Evolutionary conservation across 768 basidiomycete species (phyloP).

Genomic region (Crepidotus variabilis): DNA sequence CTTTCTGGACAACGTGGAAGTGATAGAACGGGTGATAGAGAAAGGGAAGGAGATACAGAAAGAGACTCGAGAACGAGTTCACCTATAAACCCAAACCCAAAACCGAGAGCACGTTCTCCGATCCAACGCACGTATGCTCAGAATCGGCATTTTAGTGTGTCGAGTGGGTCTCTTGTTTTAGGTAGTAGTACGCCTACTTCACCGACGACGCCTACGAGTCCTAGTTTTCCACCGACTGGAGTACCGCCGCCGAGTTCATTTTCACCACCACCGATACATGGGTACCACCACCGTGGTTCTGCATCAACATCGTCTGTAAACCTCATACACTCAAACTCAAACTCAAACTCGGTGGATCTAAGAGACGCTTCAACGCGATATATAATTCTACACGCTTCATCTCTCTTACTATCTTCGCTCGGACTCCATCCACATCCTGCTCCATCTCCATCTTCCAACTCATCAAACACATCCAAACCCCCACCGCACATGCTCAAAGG

Average conservation of each 20-base stretch:
- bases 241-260: no score
- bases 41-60: not conserved
- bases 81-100: not conserved
- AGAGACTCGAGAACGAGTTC: not conserved
- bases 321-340: no score
- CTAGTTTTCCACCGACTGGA: constrained; percentile 18
- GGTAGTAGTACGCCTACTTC: not conserved
- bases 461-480: not conserved
- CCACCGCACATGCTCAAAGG: constrained; percentile 31
- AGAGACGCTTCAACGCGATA: not conserved
- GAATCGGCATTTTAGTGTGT: constrained; percentile 55
- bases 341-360: not conserved
- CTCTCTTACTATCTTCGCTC: not conserved
- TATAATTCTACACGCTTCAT: not conserved
- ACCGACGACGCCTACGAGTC: constrained; percentile 9
- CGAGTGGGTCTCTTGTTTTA: constrained; percentile 48
- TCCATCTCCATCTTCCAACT: not conserved
- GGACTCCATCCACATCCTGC: not conserved
- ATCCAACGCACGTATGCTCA: constrained; percentile 47
- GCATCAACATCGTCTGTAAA: no score
- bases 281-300: not conserved
- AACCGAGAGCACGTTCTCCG: constrained; percentile 19
- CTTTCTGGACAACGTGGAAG: not conserved
- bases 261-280: constrained; percentile 46
- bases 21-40: not conserved